phyloP scores from a whole-genome alignment of 768 basidiomycete genomes.

The Suillus occidentalis region DNA sequence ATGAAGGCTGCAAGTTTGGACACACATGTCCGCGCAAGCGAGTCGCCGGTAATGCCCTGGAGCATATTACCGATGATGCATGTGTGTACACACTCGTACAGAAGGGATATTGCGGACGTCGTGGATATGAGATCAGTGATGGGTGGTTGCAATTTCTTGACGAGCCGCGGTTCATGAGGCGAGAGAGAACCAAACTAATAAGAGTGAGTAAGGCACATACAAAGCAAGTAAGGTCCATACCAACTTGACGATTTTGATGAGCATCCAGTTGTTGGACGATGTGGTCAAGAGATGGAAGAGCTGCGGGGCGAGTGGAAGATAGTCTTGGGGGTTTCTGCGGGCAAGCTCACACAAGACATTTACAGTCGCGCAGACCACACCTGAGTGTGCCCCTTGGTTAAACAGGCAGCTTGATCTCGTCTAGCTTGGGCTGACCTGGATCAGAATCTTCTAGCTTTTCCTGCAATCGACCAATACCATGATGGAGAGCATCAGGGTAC shows the following conservation, averaged over 20 bases:
- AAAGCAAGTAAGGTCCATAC: constrained; percentile 42
- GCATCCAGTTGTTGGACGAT: constrained; percentile 98
- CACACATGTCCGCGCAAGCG: constrained; percentile 84
- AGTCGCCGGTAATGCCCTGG: constrained; percentile 70
- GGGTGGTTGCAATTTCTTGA: constrained; percentile 91
- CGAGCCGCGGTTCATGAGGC: constrained; percentile 89
- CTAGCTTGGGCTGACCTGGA: constrained; percentile 43
- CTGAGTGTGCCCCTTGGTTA: constrained; percentile 37
- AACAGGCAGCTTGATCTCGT: neutral
- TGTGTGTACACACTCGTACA: constrained; percentile 98
- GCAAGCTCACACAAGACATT: constrained; percentile 94
- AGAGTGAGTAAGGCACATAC: constrained; percentile 6
- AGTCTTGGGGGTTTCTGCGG: constrained; percentile 73
- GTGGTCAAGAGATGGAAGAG: constrained; percentile 91
- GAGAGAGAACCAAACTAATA: constrained; percentile 88
- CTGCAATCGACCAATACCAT: constrained; percentile 66
- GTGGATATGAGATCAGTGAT: constrained; percentile 95
- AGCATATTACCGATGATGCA: constrained; percentile 98
- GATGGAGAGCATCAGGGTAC: constrained; percentile 75
- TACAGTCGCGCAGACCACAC: constrained; percentile 91
- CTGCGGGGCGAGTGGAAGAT: constrained; percentile 86
- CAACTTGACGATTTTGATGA: constrained; percentile 97
- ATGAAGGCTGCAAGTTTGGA: constrained; percentile 92
- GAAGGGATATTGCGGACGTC: constrained; percentile 90
- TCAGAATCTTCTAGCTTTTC: constrained; percentile 83